Conservation (phyloP, 371 early-diverging fungal species). For the Zancudomyces culisetae region DNA sequence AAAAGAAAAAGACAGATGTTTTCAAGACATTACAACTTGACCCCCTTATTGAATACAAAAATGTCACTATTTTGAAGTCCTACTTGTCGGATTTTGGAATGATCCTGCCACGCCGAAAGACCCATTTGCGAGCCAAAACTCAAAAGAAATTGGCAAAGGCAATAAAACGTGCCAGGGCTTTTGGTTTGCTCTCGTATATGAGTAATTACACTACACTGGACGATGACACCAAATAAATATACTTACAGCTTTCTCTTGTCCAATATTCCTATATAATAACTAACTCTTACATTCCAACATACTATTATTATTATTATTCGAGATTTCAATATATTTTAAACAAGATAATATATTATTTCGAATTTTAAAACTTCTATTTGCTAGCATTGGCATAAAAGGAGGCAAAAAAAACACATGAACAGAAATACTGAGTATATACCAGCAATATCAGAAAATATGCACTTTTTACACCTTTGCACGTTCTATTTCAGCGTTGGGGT, state of each 20-base stretch:
- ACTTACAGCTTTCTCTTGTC: background rate
- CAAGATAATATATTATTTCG: background rate
- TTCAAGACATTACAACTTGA: conserved; percentile 43
- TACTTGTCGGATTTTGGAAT: conserved; percentile 66
- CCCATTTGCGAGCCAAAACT: conserved; percentile 48
- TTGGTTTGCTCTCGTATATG: conserved; percentile 30
- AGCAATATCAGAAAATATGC: no score
- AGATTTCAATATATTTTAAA: background rate
- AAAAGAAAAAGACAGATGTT: conserved; percentile 22
- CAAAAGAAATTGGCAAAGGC: conserved; percentile 63
- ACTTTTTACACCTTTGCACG: no score
- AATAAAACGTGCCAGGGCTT: conserved; percentile 62
- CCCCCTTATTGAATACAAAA: conserved; percentile 59
- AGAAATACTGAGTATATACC: no score
- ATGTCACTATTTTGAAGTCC: conserved; percentile 38
- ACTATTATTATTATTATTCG: background rate
- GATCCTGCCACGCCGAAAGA: conserved; percentile 52
- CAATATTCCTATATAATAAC: background rate
- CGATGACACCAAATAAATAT: background rate
- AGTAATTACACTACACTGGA: background rate
- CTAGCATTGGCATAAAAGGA: no score
- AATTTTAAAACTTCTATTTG: background rate
- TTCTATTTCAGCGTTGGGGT: no score
- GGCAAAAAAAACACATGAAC: no score
- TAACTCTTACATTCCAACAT: background rate